These are phyloP conservation scores for Sonneratia alba DNA, from an alignment of 345 rosid genomes.

Conservation along the genomic window DNA sequence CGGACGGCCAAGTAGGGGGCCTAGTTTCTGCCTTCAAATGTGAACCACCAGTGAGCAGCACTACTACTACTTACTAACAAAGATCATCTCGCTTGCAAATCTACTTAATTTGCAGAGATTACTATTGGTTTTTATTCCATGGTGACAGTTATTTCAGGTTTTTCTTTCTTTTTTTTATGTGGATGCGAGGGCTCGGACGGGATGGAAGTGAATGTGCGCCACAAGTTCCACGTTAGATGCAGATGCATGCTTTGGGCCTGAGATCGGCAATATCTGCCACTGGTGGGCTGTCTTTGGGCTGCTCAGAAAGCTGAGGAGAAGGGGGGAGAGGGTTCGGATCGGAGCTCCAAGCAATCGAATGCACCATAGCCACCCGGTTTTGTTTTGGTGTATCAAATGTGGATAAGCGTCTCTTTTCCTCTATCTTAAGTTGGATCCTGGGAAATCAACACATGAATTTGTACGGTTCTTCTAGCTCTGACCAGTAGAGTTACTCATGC, in stretches of 20 bases:
- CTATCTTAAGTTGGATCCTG: too few species aligned
- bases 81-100: background rate
- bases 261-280: background rate
- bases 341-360: too few species aligned
- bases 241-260: background rate
- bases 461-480: too few species aligned
- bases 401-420: too few species aligned
- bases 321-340: too few species aligned
- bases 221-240: slow-evolving; percentile 6
- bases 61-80: background rate
- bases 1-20: background rate
- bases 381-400: too few species aligned
- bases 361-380: too few species aligned
- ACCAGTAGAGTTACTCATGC: too few species aligned
- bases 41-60: background rate
- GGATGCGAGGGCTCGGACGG: slow-evolving; percentile 7
- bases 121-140: background rate
- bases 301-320: too few species aligned
- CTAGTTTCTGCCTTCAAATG: background rate
- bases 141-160: slow-evolving; percentile 30
- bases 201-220: slow-evolving; percentile 16
- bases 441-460: too few species aligned
- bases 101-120: background rate
- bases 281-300: background rate
- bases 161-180: slow-evolving; percentile 17